Percentiles rank a stretch among this genome's conserved stretches.
Conservation (phyloP, 495 filamentous ascomycete genomes). For the Hypomontagnella monticulosa region DNA sequence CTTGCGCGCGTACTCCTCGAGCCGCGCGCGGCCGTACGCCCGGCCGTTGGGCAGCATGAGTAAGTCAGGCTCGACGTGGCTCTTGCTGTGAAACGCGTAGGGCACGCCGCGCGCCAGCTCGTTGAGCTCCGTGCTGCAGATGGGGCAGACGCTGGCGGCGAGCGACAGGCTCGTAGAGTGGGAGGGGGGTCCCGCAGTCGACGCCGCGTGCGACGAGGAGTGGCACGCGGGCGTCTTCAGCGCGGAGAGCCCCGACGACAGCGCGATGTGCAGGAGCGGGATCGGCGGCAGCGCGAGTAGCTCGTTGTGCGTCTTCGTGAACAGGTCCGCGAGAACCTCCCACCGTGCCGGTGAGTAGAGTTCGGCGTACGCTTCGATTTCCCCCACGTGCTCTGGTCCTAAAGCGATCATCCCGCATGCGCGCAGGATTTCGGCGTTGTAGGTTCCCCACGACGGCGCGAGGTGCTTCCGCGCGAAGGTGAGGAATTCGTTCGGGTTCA, state of each 20-base stretch:
- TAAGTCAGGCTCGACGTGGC: slow-evolving; percentile 85
- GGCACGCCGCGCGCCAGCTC: slow-evolving; percentile 87
- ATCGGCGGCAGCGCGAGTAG: slow-evolving; percentile 83
- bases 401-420: slow-evolving; percentile 85
- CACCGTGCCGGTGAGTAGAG: slow-evolving; percentile 79
- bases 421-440: slow-evolving; percentile 72
- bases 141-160: slow-evolving; percentile 76
- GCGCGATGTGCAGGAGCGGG: slow-evolving; percentile 90
- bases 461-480: slow-evolving; percentile 84
- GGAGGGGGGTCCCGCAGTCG: slow-evolving; percentile 46
- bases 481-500: slow-evolving; percentile 78
- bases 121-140: slow-evolving; percentile 94
- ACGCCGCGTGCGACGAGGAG: slow-evolving; percentile 62
- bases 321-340: slow-evolving; percentile 79
- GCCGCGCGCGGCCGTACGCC: slow-evolving; percentile 79
- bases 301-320: slow-evolving; percentile 84
- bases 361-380: slow-evolving; percentile 51
- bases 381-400: slow-evolving; percentile 62
- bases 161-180: slow-evolving; percentile 52
- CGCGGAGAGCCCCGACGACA: slow-evolving; percentile 90
- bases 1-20: slow-evolving; percentile 81
- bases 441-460: slow-evolving; percentile 69
- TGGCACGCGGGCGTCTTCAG: slow-evolving; percentile 97
- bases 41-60: slow-evolving; percentile 87
- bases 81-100: slow-evolving; percentile 94